phyloP scores from a whole-genome alignment of 306 rosid species.

The Castanospermum australe region DNA sequence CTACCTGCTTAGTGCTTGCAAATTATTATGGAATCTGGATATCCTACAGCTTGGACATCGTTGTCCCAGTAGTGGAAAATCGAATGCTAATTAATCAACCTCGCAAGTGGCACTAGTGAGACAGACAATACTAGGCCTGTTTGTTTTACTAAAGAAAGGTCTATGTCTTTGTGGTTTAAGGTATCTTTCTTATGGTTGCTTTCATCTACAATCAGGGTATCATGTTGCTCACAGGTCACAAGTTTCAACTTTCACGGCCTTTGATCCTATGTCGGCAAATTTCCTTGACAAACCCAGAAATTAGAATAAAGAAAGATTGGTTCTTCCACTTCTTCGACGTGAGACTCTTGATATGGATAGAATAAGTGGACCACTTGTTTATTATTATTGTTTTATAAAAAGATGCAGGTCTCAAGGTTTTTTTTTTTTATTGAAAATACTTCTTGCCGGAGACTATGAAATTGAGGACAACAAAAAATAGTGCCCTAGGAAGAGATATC shows the following conservation, averaged over 20 bases:
- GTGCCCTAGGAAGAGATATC: background rate
- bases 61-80: background rate
- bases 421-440: too few relatives aligned
- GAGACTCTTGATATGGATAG: background rate
- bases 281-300: background rate
- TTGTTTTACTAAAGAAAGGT: background rate
- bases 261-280: background rate
- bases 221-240: background rate
- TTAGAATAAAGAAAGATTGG: background rate
- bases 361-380: background rate
- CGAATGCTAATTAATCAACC: background rate
- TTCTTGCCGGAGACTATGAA: too few relatives aligned
- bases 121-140: background rate
- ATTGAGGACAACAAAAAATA: too few relatives aligned
- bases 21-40: background rate
- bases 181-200: too few relatives aligned
- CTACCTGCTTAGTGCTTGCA: background rate
- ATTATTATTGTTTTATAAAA: background rate
- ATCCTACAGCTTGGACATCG: background rate
- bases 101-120: background rate
- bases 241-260: constrained; percentile 3
- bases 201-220: background rate
- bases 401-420: background rate
- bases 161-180: background rate
- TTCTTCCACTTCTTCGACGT: background rate